These are phyloP conservation scores for Pyrenopolyporus hunteri DNA, from an alignment of 495 filamentous ascomycete species.

Conservation along the genomic window DNA sequence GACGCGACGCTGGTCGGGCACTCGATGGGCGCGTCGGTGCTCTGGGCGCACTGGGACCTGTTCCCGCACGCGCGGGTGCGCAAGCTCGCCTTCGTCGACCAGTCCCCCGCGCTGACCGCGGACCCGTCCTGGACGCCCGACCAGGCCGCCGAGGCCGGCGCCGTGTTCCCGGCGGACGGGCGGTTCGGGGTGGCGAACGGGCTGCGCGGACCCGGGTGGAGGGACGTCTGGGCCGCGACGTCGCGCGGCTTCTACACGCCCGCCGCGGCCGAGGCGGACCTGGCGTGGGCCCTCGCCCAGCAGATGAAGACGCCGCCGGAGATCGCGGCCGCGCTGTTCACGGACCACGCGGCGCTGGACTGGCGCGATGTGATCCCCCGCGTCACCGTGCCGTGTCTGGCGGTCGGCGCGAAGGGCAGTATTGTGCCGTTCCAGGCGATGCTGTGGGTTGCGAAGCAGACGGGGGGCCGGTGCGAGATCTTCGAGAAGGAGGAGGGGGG, in stretches of 20 bases:
- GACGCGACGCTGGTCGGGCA: conserved; percentile 22
- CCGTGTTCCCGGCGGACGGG: not conserved
- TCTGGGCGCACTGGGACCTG: conserved; percentile 36
- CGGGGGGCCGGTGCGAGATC: not conserved
- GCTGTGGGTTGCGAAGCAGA: conserved; percentile 29
- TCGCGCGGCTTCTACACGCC: conserved; percentile 18
- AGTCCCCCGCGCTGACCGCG: conserved; percentile 14
- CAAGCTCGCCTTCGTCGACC: conserved; percentile 33
- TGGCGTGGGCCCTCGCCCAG: conserved; percentile 22
- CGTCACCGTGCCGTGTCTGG: conserved; percentile 29
- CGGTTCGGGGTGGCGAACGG: conserved; percentile 5
- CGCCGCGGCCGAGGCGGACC: conserved; percentile 4
- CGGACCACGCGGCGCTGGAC: conserved; percentile 10
- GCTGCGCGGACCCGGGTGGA: conserved; percentile 12
- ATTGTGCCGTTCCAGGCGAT: not conserved
- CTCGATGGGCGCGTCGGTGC: conserved; percentile 24
- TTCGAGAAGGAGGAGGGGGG: conserved; percentile 34
- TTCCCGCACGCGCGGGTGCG: conserved; percentile 20
- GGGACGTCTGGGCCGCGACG: not conserved
- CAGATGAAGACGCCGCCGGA: conserved; percentile 10
- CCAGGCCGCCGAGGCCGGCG: conserved; percentile 4
- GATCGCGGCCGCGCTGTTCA: conserved; percentile 17
- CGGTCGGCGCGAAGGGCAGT: conserved; percentile 8
- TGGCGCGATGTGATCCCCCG: conserved; percentile 29
- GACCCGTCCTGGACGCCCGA: conserved; percentile 24